These are phyloP conservation scores for Pseudognaphalium luteoalbum DNA, from an alignment of 129 eudicot species.

Conservation along the genomic window DNA sequence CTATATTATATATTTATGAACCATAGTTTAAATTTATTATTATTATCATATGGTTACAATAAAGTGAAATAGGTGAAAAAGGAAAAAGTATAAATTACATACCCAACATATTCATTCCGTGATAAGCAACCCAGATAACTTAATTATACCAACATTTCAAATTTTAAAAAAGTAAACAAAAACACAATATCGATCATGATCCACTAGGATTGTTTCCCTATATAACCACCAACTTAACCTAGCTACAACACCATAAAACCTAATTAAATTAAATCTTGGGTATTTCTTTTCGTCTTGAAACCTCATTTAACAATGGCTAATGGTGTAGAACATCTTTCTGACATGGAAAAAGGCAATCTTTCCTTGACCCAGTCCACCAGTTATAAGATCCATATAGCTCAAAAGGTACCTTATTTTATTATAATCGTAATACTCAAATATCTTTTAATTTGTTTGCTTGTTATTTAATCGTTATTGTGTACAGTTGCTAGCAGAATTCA, in stretches of 20 bases:
- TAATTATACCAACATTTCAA: constrained; percentile 9
- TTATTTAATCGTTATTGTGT: not conserved
- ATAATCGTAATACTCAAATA: no score
- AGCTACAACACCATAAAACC: not conserved
- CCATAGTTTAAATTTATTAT: not conserved
- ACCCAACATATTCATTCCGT: not conserved
- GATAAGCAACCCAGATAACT: not conserved
- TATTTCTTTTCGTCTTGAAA: not conserved
- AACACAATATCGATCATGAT: not conserved
- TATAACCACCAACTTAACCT: constrained; percentile 12
- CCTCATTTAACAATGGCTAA: constrained; percentile 16
- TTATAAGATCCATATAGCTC: constrained; percentile 29
- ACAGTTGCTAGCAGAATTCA: constrained; percentile 59
- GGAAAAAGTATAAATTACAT: not conserved
- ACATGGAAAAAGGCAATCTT: constrained; percentile 30
- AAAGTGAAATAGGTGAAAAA: not conserved
- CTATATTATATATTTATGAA: no score
- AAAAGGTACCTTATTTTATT: constrained; percentile 19
- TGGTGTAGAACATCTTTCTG: not conserved
- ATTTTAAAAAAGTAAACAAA: constrained; percentile 6
- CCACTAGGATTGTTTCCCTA: constrained; percentile 2
- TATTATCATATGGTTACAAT: not conserved
- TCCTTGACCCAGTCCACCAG: constrained; percentile 21
- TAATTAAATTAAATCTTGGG: not conserved
- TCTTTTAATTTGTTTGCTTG: not conserved